A percentile compares a stretch with the other conserved stretches of the same genome.
These are phyloP conservation scores for Fusarium devonianum DNA, from an alignment of 2,329 filamentous ascomycete genomes.

Conservation along the genomic window DNA sequence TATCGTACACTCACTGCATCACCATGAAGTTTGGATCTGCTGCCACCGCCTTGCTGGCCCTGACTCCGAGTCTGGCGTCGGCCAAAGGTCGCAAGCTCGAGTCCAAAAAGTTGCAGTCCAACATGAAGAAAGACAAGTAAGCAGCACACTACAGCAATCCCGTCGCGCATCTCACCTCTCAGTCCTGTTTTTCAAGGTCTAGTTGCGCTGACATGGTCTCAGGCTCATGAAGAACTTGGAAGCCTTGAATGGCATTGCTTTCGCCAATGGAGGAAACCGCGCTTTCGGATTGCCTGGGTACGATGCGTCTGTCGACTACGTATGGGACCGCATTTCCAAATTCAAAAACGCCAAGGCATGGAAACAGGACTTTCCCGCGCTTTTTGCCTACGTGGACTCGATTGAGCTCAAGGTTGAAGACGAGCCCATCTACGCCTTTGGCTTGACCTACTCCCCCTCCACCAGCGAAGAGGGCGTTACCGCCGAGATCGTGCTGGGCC, in stretches of 20 bases:
- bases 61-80: constrained; percentile 6
- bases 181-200: neutral
- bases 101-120: constrained; percentile 22
- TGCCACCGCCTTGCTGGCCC: constrained; percentile 14
- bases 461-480: constrained; percentile 29
- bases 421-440: constrained; percentile 25
- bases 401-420: constrained; percentile 44
- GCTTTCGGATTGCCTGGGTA: constrained; percentile 61
- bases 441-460: constrained; percentile 33
- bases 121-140: constrained; percentile 31
- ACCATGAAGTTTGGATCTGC: constrained; percentile 17
- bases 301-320: constrained; percentile 57
- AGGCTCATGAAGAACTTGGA: constrained; percentile 30
- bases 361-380: constrained; percentile 58
- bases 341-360: constrained; percentile 49
- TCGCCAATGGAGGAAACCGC: constrained; percentile 57
- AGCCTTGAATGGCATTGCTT: constrained; percentile 30
- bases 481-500: constrained; percentile 30
- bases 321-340: constrained; percentile 55
- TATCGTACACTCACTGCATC: neutral
- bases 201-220: rapidly evolving
- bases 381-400: constrained; percentile 55
- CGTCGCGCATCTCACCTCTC: too few species aligned
- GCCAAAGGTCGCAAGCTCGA: constrained; percentile 24
- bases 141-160: rapidly evolving